Conservation (phyloP, 2,329 filamentous ascomycete species). For the Juglanconis oblonga region DNA sequence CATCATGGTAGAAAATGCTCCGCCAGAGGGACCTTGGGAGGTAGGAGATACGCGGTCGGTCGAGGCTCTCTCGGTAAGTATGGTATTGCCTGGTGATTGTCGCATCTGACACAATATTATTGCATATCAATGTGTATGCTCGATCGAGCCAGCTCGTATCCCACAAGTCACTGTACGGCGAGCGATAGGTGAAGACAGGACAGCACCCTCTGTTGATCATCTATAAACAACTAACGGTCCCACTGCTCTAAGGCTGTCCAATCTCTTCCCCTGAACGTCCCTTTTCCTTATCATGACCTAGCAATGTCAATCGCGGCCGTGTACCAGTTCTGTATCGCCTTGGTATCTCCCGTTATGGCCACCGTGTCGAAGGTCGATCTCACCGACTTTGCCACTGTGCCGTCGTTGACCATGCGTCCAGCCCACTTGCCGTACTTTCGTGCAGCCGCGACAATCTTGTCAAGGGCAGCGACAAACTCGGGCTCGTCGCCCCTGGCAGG, state of each 20-base stretch:
- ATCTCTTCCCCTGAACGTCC: not conserved
- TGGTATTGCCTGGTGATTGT: too few species aligned
- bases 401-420: constrained; percentile 45
- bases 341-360: constrained; percentile 42
- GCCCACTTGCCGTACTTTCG: constrained; percentile 49
- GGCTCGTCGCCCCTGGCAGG: constrained; percentile 45
- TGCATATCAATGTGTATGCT: too few species aligned
- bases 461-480: constrained; percentile 43
- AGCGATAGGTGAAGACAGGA: too few species aligned
- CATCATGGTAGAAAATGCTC: not conserved
- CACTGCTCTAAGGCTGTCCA: not conserved
- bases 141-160: too few species aligned
- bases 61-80: too few species aligned
- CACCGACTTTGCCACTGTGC: constrained; percentile 36
- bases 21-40: not conserved
- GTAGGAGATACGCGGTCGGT: not conserved
- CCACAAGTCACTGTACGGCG: too few species aligned
- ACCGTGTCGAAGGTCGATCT: constrained; percentile 39
- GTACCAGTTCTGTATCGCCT: constrained; percentile 50
- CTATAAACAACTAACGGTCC: not conserved
- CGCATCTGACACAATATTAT: too few species aligned
- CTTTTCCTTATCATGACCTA: constrained; percentile 25
- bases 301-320: constrained; percentile 37
- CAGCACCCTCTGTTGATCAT: too few species aligned
- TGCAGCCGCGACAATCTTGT: constrained; percentile 43